Conservation (phyloP, 225 moss, liverwort and hornwort species). For the Takakia lepidozioides region DNA sequence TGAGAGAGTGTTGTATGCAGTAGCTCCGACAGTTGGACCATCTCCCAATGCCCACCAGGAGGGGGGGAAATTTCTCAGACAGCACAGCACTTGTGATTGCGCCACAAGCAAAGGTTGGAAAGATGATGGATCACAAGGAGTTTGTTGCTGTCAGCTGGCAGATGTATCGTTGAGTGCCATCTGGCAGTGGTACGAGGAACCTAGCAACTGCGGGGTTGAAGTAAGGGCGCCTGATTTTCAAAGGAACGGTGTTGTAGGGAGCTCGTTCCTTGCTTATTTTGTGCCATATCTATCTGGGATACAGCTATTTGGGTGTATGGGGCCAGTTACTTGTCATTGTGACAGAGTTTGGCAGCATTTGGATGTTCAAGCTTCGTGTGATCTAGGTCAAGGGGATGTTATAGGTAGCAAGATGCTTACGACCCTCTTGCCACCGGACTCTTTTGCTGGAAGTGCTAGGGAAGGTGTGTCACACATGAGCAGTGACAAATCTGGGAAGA, state of each 20-base stretch:
- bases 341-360: no score
- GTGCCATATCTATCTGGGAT: slow-evolving; percentile 50
- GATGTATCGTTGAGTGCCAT: slow-evolving; percentile 27
- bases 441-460: no score
- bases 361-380: slow-evolving; percentile 21
- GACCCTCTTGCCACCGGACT: no score
- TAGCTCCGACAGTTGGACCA: not conserved
- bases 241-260: slow-evolving; percentile 19
- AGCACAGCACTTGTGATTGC: slow-evolving; percentile 7
- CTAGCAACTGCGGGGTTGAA: slow-evolving; percentile 45
- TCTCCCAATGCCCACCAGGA: not conserved
- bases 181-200: slow-evolving; percentile 60
- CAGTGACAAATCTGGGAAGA: no score
- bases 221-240: slow-evolving; percentile 27
- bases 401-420: slow-evolving; percentile 7
- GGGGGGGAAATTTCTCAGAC: no score
- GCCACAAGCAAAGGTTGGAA: slow-evolving; percentile 1
- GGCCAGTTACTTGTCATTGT: no score
- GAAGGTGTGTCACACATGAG: no score
- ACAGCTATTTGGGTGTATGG: slow-evolving; percentile 53
- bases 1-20: slow-evolving; percentile 9
- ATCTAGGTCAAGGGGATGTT: slow-evolving; percentile 1
- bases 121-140: not conserved
- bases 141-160: slow-evolving; percentile 14
- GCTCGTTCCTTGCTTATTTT: slow-evolving; percentile 41